Percentiles rank a stretch among this genome's conserved stretches.
Conservation (phyloP, 352 stramenopile species). For the Phytophthora quininea region DNA sequence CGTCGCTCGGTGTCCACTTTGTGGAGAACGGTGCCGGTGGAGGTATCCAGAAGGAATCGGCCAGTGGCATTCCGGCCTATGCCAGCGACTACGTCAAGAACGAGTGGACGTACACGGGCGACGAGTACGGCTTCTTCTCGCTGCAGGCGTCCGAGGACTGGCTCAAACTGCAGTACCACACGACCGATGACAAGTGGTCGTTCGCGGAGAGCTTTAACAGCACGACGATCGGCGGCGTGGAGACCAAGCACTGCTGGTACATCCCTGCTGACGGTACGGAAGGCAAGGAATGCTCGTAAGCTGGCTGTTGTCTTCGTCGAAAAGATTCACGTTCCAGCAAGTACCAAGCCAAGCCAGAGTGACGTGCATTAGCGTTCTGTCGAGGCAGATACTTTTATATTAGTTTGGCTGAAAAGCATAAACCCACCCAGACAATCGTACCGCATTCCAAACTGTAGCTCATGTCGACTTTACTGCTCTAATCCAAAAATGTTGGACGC, state of each 20-base stretch:
- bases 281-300: constrained; percentile 23
- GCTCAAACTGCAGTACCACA: constrained; percentile 69
- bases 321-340: neutral
- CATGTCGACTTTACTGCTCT: neutral
- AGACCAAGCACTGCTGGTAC: constrained; percentile 74
- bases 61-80: constrained; percentile 60
- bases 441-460: neutral
- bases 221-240: constrained; percentile 46
- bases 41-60: constrained; percentile 70
- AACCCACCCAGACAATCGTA: neutral
- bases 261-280: constrained; percentile 52
- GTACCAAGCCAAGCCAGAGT: neutral
- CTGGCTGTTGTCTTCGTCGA: neutral
- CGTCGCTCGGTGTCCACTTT: constrained; percentile 58
- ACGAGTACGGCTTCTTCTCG: constrained; percentile 71
- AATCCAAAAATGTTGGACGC: neutral
- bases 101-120: constrained; percentile 60
- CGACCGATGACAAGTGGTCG: constrained; percentile 54
- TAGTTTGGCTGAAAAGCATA: constrained; percentile 2
- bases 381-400: neutral
- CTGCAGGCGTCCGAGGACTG: constrained; percentile 54
- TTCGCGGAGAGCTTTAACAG: constrained; percentile 46
- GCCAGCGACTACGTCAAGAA: constrained; percentile 48
- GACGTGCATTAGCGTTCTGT: neutral
- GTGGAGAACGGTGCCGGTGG: constrained; percentile 75